Conservation (phyloP, 352 stramenopile genomes). For the Thraustotheca clavata region DNA sequence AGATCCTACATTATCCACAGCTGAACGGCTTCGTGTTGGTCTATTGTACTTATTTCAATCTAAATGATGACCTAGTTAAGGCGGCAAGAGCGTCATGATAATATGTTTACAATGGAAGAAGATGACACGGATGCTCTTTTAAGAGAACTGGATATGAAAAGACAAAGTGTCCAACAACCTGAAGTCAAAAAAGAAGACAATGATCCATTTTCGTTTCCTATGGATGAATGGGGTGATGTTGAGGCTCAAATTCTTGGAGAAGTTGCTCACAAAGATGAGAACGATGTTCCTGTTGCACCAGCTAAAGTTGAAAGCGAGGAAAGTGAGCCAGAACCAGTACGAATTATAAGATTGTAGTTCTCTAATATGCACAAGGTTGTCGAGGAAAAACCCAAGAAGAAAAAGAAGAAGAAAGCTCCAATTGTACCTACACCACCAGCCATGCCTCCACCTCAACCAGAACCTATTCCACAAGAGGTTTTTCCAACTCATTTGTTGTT, state of each 20-base stretch:
- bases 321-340: no score
- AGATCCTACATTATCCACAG: not conserved
- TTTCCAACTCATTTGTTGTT: not conserved
- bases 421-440: not conserved
- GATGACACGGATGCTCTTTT: conserved; percentile 15
- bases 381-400: not conserved
- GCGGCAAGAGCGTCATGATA: conserved; percentile 4
- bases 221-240: conserved; percentile 21
- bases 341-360: no score
- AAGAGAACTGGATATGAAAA: conserved; percentile 3
- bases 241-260: conserved; percentile 6
- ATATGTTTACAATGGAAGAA: conserved; percentile 8
- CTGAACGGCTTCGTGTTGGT: conserved; percentile 9
- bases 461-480: not conserved
- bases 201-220: conserved; percentile 19
- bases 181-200: not conserved
- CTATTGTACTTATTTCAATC: not conserved
- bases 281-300: not conserved
- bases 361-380: no score
- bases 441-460: not conserved
- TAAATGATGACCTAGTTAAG: conserved; percentile 7
- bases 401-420: conserved; percentile 7
- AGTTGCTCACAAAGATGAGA: not conserved
- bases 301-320: not conserved
- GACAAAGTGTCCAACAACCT: not conserved